Evolutionary conservation across 139 green algal species (phyloP), one percentile per base, ranked within the genome.

Genomic region (Chlamydomonas sphaeroides): DNA sequence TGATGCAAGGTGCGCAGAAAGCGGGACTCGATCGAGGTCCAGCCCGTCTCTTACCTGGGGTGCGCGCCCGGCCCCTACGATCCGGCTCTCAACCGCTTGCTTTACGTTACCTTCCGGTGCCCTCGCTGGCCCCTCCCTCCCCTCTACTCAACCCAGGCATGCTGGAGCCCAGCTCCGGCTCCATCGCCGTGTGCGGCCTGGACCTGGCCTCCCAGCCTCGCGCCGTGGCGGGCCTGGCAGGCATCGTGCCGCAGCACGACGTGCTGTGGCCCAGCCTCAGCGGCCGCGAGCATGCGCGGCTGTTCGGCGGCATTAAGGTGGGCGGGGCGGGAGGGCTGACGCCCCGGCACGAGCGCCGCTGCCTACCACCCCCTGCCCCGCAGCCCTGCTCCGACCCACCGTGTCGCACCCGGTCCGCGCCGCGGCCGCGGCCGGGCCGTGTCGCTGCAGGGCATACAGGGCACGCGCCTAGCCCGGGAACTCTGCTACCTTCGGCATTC

Each of bases 201-300:
- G 72, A 84, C 57, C n/a, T 86, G 65, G 66, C 67, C 3, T 6
- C 61, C 15, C 21, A 41, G 45, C 53, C 69, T 10, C 23, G 25
- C 23, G 45, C 38, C 51, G 69, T 77, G 57, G 49, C 14, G 42
- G 42, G 28, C 30, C 83, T 72, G 36, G 74, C 70, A 49, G 63
- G 70, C 56, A 84, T 84, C 39, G 81, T 45, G 48, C 71, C 73
- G 65, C 95, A 98, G 86, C 96, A 96, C 78, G 95, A 98, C 76
- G 90, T 96, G 33, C 90, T 97, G 82, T 98, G 94, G 94, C 86
- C 86, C 8, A 79, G 90, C 30, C 90, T 98, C 49, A 95, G 88
- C 1, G 89, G 88, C 23, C 41, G 71, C 26, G 91, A 94, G 84
- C 91, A 94, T 85, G 71, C 92, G 83, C 67, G 74, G 39, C 86